phyloP scores from a whole-genome alignment of 1,284 basidiomycete genomes.

The Schizopora paradoxa region DNA sequence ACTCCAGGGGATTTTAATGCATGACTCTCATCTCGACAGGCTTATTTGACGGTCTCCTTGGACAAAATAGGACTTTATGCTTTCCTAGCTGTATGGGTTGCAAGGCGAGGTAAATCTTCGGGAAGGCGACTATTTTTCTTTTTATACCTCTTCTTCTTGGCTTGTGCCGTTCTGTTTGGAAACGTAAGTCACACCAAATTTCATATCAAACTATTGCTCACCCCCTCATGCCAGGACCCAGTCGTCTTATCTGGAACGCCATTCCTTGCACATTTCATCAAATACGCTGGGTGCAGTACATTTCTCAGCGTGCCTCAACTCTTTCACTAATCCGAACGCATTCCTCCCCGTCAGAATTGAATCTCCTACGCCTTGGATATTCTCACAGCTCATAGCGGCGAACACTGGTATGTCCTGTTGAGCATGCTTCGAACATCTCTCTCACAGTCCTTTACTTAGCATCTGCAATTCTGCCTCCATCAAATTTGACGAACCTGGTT shows the following conservation, averaged over 20 bases:
- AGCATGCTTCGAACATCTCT: conserved; percentile 45
- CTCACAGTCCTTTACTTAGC: conserved; percentile 18
- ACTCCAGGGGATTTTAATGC: conserved; percentile 23
- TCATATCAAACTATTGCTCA: background rate
- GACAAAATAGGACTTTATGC: conserved; percentile 87
- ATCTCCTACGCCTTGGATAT: conserved; percentile 61
- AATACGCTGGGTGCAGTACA: conserved; percentile 54
- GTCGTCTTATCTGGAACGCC: conserved; percentile 82
- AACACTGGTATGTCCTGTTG: conserved; percentile 74
- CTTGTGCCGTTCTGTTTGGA: conserved; percentile 77
- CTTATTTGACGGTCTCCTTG: conserved; percentile 91
- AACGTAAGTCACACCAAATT: conserved; percentile 51
- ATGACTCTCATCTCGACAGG: conserved; percentile 33
- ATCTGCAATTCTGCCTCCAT: conserved; percentile 37
- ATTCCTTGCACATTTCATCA: conserved; percentile 82
- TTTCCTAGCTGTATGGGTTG: conserved; percentile 85
- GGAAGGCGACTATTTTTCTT: conserved; percentile 70
- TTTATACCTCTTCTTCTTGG: conserved; percentile 78
- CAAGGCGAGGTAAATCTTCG: conserved; percentile 66
- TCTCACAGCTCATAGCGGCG: conserved; percentile 66
- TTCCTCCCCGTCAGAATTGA: conserved; percentile 32
- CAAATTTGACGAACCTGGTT: conserved; percentile 42
- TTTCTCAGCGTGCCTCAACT: conserved; percentile 43
- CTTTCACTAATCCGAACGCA: conserved; percentile 22
- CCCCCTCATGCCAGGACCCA: conserved; percentile 51